Percentiles rank a stretch among this genome's conserved stretches.
Conservation (phyloP, 23 red algal species). For the Agarophyton chilense region DNA sequence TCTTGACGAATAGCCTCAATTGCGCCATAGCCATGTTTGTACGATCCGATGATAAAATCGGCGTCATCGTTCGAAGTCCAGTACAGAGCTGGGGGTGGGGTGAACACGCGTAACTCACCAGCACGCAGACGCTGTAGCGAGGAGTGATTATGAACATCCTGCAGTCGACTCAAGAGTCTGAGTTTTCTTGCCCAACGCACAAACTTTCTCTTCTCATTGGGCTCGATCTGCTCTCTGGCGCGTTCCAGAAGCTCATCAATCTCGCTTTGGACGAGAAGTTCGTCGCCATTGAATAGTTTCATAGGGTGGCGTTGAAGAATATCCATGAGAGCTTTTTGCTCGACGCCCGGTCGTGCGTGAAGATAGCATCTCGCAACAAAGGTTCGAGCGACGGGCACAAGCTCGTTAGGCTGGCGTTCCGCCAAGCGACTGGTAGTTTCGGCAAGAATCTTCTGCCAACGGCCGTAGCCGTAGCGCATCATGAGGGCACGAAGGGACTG, state of each 20-base stretch:
- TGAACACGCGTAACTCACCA: constrained; percentile 67
- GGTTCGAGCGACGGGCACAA: constrained; percentile 60
- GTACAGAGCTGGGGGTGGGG: constrained; percentile 60
- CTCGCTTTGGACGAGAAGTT: constrained; percentile 9
- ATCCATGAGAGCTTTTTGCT: constrained; percentile 74
- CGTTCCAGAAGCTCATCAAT: constrained; percentile 29
- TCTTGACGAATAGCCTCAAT: constrained; percentile 41
- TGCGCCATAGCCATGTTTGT: constrained; percentile 82
- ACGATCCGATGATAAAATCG: constrained; percentile 83
- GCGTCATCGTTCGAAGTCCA: constrained; percentile 84
- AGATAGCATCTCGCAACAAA: constrained; percentile 74
- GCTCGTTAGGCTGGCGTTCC: constrained; percentile 65
- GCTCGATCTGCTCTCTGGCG: constrained; percentile 11
- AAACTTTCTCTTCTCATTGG: constrained; percentile 79
- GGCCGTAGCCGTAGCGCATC: constrained; percentile 89
- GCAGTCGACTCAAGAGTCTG: constrained; percentile 74
- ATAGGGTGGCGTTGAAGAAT: constrained; percentile 63
- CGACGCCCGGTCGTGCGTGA: constrained; percentile 57
- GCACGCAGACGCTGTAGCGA: constrained; percentile 57
- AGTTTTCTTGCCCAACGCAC: constrained; percentile 89
- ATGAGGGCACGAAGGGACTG: constrained; percentile 48
- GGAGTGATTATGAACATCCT: constrained; percentile 58
- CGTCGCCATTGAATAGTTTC: neutral
- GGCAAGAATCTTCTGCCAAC: constrained; percentile 79
- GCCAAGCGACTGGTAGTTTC: constrained; percentile 63